A percentile compares a stretch with the other conserved stretches of the same genome.
Evolutionary conservation across 1,284 basidiomycete genomes (phyloP).

Genomic region (Apiotrichum domesticum): DNA sequence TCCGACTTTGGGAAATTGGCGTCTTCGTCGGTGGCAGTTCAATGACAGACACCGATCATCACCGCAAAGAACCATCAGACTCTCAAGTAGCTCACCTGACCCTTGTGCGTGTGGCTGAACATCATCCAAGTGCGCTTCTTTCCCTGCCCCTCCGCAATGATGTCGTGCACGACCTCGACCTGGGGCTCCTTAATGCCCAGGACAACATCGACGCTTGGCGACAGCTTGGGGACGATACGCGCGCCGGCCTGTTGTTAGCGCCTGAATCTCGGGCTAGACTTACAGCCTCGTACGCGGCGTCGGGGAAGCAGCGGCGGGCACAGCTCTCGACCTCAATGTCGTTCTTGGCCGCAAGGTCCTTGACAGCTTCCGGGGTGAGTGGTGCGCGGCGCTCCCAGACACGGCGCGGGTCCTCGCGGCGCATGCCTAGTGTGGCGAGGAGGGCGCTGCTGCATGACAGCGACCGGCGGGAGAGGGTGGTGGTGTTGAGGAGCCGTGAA

Average conservation of each 20-base stretch:
- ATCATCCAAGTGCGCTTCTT: conserved; percentile 53
- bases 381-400: conserved; percentile 85
- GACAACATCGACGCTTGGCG: conserved; percentile 61
- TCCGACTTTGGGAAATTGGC: too few species aligned
- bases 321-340: conserved; percentile 51
- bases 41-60: too few species aligned
- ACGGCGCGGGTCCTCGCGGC: conserved; percentile 68
- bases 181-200: conserved; percentile 85
- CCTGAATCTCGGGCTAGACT: conserved; percentile 16
- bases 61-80: too few species aligned
- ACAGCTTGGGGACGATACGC: conserved; percentile 55
- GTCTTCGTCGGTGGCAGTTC: too few species aligned
- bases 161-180: conserved; percentile 53
- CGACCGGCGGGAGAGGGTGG: neutral
- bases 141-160: conserved; percentile 12
- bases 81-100: conserved; percentile 29
- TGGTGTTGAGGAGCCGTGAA: neutral
- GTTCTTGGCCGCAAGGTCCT: conserved; percentile 48
- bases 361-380: conserved; percentile 66
- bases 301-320: conserved; percentile 64
- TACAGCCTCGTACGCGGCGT: conserved; percentile 62
- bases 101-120: conserved; percentile 85
- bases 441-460: neutral
- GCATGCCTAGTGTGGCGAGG: conserved; percentile 55
- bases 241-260: conserved; percentile 62